These are phyloP conservation scores for Hypholoma fasciculare DNA, from an alignment of 768 basidiomycete species.

Conservation along the genomic window DNA sequence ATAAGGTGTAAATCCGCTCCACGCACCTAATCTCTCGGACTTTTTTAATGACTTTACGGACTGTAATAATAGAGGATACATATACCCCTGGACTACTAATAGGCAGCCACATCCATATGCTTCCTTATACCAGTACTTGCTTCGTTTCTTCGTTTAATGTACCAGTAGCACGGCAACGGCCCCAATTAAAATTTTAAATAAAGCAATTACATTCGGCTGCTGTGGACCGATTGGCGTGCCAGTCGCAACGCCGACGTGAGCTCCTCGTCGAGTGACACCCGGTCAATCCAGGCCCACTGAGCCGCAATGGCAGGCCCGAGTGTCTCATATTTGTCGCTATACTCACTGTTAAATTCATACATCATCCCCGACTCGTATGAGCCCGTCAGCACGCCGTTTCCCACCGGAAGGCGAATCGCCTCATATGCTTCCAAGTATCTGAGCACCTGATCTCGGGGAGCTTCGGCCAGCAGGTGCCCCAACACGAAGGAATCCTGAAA, in stretches of 20 bases:
- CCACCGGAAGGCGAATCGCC: conserved; percentile 31
- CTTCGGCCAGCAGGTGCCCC: conserved; percentile 22
- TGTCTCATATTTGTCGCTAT: conserved; percentile 33
- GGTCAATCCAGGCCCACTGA: conserved; percentile 44
- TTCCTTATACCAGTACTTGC: too few species aligned
- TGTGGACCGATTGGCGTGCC: neutral
- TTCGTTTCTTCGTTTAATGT: too few species aligned
- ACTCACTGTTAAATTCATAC: conserved; percentile 37
- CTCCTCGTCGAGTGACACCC: conserved; percentile 34
- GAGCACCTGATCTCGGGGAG: conserved; percentile 15
- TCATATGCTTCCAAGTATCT: conserved; percentile 31
- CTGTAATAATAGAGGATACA: neutral
- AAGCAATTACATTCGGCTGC: neutral
- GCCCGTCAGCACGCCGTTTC: conserved; percentile 30
- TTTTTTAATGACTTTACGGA: neutral
- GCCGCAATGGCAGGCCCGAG: conserved; percentile 39
- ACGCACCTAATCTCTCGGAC: neutral
- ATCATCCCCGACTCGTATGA: conserved; percentile 35
- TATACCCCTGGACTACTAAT: neutral
- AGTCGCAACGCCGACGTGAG: conserved; percentile 14
- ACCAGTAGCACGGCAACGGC: too few species aligned
- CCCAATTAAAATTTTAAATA: neutral
- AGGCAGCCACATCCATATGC: too few species aligned
- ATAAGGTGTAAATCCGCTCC: neutral
- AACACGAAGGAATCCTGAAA: conserved; percentile 44